Evolutionary conservation across 768 basidiomycete species (phyloP), one percentile per base, ranked within the genome.

Genomic region (Russula dissimulans): DNA sequence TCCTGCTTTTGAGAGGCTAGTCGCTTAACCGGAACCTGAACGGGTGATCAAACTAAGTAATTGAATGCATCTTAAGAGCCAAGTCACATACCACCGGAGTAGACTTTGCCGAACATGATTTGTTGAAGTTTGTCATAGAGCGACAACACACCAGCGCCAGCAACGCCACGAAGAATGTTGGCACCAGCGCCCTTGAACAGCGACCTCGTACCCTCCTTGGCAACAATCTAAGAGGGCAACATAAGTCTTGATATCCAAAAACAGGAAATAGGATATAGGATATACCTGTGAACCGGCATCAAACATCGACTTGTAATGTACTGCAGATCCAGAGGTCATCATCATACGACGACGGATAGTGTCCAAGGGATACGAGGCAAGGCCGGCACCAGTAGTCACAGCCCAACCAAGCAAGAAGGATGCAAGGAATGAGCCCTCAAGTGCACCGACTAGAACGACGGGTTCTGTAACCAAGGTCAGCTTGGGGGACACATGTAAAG

Each of bases 281-380:
- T 56, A 31, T 56, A 56, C 65, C 63, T 97, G 92, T 34, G 88
- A 82, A 62, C 85, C 92, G 71, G 95, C 95, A 71, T 98, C 95
- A 75, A 95, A 88, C 94, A 97, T 97, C 68, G 90, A 91, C 83
- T 95, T 95, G 87, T 98, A 98, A 86, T 97, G 94, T 63, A 88
- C 85, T 69, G 83, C 83, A 69, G 85, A 87, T 69, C 95, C 97
- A 26, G 95, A 97, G 41, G 97, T 98, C 95, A 98, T 98, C 97
- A 99, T 99, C 97, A 99, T 99, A 69, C 97, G 93, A 87, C 97
- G 95, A 87, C 95, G 90, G 68, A 93, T 92, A 59, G 91, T 93
- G 71, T 93, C 91, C 57, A 92, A 83, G 75, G 91, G 91, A 71
- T 93, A 93, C 15, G 97, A 97, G 73, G 95, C 95, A 77, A 98